Evolutionary conservation across 345 rosid genomes (phyloP), one percentile per base, ranked within the genome.

Genomic region (Iberis pinnata): DNA sequence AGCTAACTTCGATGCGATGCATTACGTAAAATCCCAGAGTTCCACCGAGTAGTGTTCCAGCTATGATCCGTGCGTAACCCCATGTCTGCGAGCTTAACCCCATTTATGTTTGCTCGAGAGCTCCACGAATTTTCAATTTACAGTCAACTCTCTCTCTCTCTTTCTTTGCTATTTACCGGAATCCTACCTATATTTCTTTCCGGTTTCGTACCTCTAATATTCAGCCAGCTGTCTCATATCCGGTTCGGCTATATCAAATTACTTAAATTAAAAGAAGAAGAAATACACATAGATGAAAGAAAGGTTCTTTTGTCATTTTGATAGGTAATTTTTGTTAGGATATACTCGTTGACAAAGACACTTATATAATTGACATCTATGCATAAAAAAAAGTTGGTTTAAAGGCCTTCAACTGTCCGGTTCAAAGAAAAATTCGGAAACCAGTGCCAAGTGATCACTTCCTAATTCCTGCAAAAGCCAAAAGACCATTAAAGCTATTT

Each of bases 21-120:
- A 89, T 83, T 20, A 89, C 92, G 65, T 89, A 85, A 75, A 88
- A 84, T 41, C 95, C 97, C 4, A 86, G 74, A 55, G 75, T 50
- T 8, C 95, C 97, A 0, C 97, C 95, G 3, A 67, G 56, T 55
- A 89, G 77, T 13, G 95, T 86, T 59, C 95, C 97, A 8, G 75
- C 50, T 33, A 86, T 86, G 76, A 89, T 77, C 68, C 88, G 78
- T 6, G 78, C 47, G 53, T 84, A 83, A 12, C 76, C 94, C 95
- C 94, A 89, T 37, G 56, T 63, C 71, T 12, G 37, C 24, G 97
- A 78, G 48, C 38, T 69, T 64, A 75, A 53, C 56, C 65, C 78
- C 85, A 80, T 77, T 63, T n/a, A n/a, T n/a, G n/a, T n/a, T n/a
- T n/a, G n/a, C n/a, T n/a, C n/a, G n/a, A n/a, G n/a, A n/a, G n/a